Conservation (phyloP, 1,284 basidiomycete genomes). For the Cryptococcus sp. region DNA sequence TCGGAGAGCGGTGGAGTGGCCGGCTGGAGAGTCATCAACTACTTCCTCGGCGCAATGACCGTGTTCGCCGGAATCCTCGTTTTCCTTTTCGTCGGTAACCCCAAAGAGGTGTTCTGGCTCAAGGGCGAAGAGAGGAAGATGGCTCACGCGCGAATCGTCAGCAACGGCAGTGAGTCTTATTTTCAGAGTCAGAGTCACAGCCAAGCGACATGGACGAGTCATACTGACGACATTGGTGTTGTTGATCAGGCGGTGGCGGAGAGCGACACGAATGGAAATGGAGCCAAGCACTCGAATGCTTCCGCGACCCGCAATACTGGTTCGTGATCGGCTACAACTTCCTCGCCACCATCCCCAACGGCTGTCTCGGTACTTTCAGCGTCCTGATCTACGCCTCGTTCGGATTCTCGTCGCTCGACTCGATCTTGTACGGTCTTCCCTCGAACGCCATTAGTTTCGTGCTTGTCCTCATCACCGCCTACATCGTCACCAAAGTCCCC, state of each 20-base stretch:
- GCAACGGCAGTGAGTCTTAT: slow-evolving; percentile 21
- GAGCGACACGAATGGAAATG: slow-evolving; percentile 30
- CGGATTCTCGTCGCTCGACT: slow-evolving; percentile 30
- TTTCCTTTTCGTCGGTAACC: slow-evolving; percentile 33
- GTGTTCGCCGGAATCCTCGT: slow-evolving; percentile 28
- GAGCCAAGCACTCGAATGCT: slow-evolving; percentile 30
- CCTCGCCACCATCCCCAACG: slow-evolving; percentile 31
- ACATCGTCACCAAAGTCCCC: slow-evolving; percentile 20
- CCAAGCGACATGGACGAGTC: neutral
- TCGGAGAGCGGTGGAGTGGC: slow-evolving; percentile 21
- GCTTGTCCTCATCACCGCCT: slow-evolving; percentile 15
- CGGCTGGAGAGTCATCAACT: slow-evolving; percentile 38
- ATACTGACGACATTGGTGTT: neutral
- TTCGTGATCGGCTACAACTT: slow-evolving; percentile 30
- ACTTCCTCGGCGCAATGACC: slow-evolving; percentile 36
- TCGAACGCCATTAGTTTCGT: slow-evolving; percentile 22
- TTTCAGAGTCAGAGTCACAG: neutral
- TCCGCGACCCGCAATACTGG: slow-evolving; percentile 34
- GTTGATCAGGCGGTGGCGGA: slow-evolving; percentile 20
- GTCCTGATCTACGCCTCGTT: slow-evolving; percentile 26
- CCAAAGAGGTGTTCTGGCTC: slow-evolving; percentile 38
- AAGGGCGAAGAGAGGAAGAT: slow-evolving; percentile 33
- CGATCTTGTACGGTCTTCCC: slow-evolving; percentile 31
- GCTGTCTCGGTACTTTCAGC: slow-evolving; percentile 22
- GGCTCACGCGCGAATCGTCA: slow-evolving; percentile 37